Conservation (phyloP, 148 eudicot species). For the Vaccinium vitisidaea region DNA sequence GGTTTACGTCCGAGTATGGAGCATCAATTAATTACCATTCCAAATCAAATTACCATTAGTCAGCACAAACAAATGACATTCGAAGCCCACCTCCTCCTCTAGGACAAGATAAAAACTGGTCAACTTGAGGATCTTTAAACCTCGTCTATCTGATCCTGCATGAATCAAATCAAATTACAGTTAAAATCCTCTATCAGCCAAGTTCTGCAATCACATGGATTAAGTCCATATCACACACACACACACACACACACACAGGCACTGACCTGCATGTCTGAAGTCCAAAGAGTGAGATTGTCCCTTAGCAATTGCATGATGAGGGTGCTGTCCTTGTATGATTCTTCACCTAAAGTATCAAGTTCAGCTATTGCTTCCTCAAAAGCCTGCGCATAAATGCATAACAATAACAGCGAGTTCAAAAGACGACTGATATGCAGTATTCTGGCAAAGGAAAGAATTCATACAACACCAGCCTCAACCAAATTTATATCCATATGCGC, state of each 20-base stretch:
- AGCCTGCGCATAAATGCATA: constrained; percentile 32
- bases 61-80: constrained; percentile 32
- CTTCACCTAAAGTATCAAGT: constrained; percentile 60
- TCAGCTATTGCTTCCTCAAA: constrained; percentile 71
- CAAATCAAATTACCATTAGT: constrained; percentile 21
- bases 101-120: constrained; percentile 18
- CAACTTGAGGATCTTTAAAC: constrained; percentile 23
- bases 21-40: constrained; percentile 1
- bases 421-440: not conserved
- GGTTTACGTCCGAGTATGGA: not conserved
- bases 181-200: not conserved
- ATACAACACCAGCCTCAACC: not conserved
- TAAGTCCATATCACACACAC: not conserved
- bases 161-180: constrained; percentile 12
- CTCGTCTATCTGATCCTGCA: constrained; percentile 57
- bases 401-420: not conserved
- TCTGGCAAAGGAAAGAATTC: not conserved
- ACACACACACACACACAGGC: not conserved
- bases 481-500: not conserved
- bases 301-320: constrained; percentile 67
- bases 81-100: constrained; percentile 38
- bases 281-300: constrained; percentile 68
- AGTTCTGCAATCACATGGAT: not conserved
- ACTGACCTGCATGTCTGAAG: constrained; percentile 52
- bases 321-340: constrained; percentile 65